These are phyloP conservation scores for Brassica hybrid DNA, from an alignment of 441 rosid species.

Conservation along the genomic window DNA sequence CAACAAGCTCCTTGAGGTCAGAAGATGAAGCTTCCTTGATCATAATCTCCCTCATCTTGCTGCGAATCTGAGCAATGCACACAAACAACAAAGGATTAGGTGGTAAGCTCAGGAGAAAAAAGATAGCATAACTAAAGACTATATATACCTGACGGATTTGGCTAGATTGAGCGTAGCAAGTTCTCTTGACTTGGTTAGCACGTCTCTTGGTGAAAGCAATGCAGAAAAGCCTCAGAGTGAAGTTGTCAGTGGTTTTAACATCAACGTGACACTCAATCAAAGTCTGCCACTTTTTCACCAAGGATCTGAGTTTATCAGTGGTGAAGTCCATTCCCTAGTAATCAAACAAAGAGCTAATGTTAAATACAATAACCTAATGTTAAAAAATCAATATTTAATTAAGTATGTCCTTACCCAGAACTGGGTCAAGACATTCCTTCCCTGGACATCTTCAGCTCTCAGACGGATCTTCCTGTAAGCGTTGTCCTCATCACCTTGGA, in stretches of 20 bases:
- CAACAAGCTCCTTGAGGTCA: constrained; percentile 71
- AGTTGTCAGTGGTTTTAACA: constrained; percentile 77
- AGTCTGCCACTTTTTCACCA: constrained; percentile 82
- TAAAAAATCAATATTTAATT: too few species aligned
- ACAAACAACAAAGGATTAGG: neutral
- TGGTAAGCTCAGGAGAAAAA: too few species aligned
- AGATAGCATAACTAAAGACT: neutral
- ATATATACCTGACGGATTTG: constrained; percentile 64
- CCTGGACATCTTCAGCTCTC: constrained; percentile 86
- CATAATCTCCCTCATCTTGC: constrained; percentile 80
- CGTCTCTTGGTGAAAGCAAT: constrained; percentile 80
- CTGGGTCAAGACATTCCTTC: constrained; percentile 57
- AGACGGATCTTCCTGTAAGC: constrained; percentile 75
- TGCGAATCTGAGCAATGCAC: constrained; percentile 53
- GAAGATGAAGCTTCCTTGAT: constrained; percentile 62
- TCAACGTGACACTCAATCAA: constrained; percentile 77
- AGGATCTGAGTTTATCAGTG: constrained; percentile 75
- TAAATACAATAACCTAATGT: too few species aligned
- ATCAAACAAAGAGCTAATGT: too few species aligned
- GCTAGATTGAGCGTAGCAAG: constrained; percentile 79
- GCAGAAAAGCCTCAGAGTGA: constrained; percentile 71
- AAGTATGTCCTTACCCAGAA: constrained; percentile 8
- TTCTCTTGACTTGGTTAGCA: constrained; percentile 79
- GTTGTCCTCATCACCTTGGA: constrained; percentile 64
- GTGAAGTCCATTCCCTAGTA: constrained; percentile 80